These are phyloP conservation scores for Harrya chromipes DNA, from an alignment of 768 basidiomycete species.

Conservation along the genomic window DNA sequence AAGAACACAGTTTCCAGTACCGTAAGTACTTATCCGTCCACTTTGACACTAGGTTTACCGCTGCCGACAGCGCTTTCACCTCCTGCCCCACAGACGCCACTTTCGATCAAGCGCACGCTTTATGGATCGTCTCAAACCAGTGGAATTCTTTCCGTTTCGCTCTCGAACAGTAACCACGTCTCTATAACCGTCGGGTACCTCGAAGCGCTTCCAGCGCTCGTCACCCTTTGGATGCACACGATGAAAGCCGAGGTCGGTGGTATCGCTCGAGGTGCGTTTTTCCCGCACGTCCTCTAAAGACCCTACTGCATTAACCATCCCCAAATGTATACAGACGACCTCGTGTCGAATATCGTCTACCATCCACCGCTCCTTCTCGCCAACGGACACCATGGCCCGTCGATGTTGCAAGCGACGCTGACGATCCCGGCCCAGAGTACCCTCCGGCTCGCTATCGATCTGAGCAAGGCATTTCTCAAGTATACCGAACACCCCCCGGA, in stretches of 20 bases:
- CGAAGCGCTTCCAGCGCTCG: slow-evolving; percentile 92
- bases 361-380: slow-evolving; percentile 31
- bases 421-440: slow-evolving; percentile 66
- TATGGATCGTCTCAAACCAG: slow-evolving; percentile 72
- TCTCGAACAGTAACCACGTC: slow-evolving; percentile 54
- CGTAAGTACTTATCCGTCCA: slow-evolving; percentile 39
- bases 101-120: slow-evolving; percentile 64
- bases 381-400: slow-evolving; percentile 37
- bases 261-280: slow-evolving; percentile 41
- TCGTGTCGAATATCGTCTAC: slow-evolving; percentile 67
- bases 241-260: slow-evolving; percentile 52
- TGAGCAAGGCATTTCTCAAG: slow-evolving; percentile 80
- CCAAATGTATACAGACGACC: slow-evolving; percentile 43
- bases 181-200: slow-evolving; percentile 59
- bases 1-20: slow-evolving; percentile 50
- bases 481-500: slow-evolving; percentile 98
- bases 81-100: slow-evolving; percentile 44
- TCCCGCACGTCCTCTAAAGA: too few relatives aligned
- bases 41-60: background rate
- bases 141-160: slow-evolving; percentile 64
- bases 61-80: slow-evolving; percentile 34
- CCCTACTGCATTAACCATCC: background rate
- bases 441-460: slow-evolving; percentile 64
- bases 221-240: slow-evolving; percentile 86
- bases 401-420: slow-evolving; percentile 70